Conservation (phyloP, 1,139 yeast genomes). For the Candida sanyaensis region DNA sequence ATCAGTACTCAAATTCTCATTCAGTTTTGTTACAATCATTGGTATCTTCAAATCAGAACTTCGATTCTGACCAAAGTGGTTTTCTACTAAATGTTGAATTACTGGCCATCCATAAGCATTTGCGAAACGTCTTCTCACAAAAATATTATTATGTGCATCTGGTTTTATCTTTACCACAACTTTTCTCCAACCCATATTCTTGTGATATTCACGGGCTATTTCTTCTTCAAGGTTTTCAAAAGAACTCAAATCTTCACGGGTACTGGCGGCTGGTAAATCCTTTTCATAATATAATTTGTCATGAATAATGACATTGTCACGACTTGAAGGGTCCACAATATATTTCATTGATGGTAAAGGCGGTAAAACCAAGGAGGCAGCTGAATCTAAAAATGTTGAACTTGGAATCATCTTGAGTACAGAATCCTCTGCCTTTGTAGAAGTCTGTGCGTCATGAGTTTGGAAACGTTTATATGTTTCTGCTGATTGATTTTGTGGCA, state of each 20-base stretch:
- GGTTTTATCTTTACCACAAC: conserved; percentile 84
- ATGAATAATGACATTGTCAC: conserved; percentile 40
- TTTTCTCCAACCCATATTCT: conserved; percentile 86
- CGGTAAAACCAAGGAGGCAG: conserved; percentile 78
- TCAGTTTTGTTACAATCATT: conserved; percentile 3
- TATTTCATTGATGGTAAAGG: conserved; percentile 77
- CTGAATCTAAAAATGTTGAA: conserved; percentile 80
- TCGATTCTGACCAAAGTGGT: conserved; percentile 25
- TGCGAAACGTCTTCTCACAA: conserved; percentile 85
- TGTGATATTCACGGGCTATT: conserved; percentile 89
- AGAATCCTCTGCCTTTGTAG: conserved; percentile 2
- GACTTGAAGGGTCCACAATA: conserved; percentile 59
- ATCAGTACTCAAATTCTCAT: conserved; percentile 15
- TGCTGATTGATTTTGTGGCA: conserved; percentile 40
- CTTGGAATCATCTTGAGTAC: conserved; percentile 49
- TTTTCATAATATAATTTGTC: conserved; percentile 41
- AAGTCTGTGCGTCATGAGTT: conserved; percentile 17
- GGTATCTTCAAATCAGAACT: conserved; percentile 9
- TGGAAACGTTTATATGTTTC: conserved; percentile 32
- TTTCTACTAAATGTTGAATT: conserved; percentile 68
- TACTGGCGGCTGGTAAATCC: conserved; percentile 27
- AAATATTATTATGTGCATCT: conserved; percentile 93
- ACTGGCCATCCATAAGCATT: conserved; percentile 98
- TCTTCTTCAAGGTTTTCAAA: conserved; percentile 61
- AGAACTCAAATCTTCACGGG: conserved; percentile 15